These are phyloP conservation scores for Pichia deserticola DNA, from an alignment of 805 yeast species.

Conservation along the genomic window DNA sequence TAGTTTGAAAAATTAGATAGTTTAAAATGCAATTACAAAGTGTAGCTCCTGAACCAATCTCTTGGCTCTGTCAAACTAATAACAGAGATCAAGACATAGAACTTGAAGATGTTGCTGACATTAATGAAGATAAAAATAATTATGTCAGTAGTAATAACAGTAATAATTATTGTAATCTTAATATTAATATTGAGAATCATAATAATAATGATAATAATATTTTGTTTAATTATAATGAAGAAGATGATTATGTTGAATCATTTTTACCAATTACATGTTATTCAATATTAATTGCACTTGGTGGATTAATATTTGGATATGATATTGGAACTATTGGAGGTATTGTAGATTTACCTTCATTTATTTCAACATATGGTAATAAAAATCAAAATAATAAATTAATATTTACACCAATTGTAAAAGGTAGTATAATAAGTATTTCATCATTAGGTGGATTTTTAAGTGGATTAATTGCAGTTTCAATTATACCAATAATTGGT, in stretches of 20 bases:
- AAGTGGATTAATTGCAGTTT: slow-evolving; percentile 25
- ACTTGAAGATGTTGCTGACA: too few relatives aligned
- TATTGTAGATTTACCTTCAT: slow-evolving; percentile 24
- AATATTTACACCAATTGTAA: slow-evolving; percentile 17
- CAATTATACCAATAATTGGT: slow-evolving; percentile 22
- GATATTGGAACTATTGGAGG: slow-evolving; percentile 34
- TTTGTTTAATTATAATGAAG: background rate
- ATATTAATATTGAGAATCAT: too few relatives aligned
- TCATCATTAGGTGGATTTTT: slow-evolving; percentile 27
- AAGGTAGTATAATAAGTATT: slow-evolving; percentile 26
- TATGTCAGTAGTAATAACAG: background rate
- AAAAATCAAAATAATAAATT: slow-evolving; percentile 1
- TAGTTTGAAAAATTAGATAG: too few relatives aligned
- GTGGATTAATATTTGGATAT: slow-evolving; percentile 31
- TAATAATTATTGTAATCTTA: background rate
- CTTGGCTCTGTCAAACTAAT: too few relatives aligned
- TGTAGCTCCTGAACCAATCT: too few relatives aligned
- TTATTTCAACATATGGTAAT: slow-evolving; percentile 21
- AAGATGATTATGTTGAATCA: slow-evolving; percentile 6
- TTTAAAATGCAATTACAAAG: too few relatives aligned
- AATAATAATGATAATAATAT: background rate
- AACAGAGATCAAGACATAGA: too few relatives aligned
- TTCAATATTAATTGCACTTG: slow-evolving; percentile 22
- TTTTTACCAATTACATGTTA: slow-evolving; percentile 17
- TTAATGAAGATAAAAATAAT: background rate